These are phyloP conservation scores for Metrosideros polymorpha DNA, from an alignment of 441 rosid genomes.

Conservation along the genomic window DNA sequence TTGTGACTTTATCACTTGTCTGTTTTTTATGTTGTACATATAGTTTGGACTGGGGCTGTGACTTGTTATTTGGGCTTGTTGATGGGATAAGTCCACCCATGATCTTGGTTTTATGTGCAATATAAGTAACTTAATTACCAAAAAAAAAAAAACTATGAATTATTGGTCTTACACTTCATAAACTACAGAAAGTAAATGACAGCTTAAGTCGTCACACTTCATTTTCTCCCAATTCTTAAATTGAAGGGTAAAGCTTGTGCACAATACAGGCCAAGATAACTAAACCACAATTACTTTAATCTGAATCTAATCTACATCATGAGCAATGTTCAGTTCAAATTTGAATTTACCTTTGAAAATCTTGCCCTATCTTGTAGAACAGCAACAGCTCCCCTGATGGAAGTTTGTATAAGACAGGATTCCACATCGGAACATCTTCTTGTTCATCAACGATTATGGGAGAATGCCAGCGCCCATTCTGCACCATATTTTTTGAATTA, in stretches of 20 bases:
- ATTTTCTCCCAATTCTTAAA: background rate
- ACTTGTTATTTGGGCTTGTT: background rate
- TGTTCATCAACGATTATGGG: slow-evolving; percentile 60
- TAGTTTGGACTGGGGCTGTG: background rate
- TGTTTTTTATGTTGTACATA: background rate
- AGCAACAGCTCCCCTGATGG: slow-evolving; percentile 68
- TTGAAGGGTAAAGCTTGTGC: background rate
- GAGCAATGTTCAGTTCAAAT: background rate
- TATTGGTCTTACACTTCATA: background rate
- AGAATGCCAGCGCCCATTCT: slow-evolving; percentile 60
- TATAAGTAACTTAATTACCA: background rate
- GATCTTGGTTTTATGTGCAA: background rate
- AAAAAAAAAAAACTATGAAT: background rate
- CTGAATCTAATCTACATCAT: background rate
- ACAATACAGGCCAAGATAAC: background rate
- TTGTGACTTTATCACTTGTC: background rate
- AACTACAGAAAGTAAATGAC: background rate
- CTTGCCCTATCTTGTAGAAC: slow-evolving; percentile 85
- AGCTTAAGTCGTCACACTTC: background rate
- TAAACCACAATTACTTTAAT: background rate
- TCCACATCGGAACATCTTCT: slow-evolving; percentile 81
- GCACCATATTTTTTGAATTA: background rate
- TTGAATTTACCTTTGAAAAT: slow-evolving; percentile 58
- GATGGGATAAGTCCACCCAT: background rate
- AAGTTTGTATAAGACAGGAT: slow-evolving; percentile 79